Evolutionary conservation across 371 early-diverging fungal species (phyloP).

Genomic region (Catenaria anguillulae): DNA sequence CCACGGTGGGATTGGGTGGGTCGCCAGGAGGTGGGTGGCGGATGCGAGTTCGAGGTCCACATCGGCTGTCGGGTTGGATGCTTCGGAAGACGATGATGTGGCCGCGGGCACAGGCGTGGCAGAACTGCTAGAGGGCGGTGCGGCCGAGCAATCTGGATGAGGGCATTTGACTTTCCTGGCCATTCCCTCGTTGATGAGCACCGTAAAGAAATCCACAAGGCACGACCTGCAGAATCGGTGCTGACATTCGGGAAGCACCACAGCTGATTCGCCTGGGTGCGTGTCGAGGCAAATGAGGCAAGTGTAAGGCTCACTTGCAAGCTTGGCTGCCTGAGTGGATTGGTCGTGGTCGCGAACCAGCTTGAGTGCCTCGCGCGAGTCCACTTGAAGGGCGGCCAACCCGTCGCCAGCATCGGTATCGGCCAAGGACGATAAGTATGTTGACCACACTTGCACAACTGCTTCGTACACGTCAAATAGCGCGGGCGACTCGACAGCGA

Average conservation of each 20-base stretch:
- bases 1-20: neutral
- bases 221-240: conserved; percentile 27
- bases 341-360: conserved; percentile 1
- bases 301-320: conserved; percentile 11
- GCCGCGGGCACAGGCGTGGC: neutral
- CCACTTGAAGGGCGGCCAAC: neutral
- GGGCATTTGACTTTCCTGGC: conserved; percentile 19
- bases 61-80: neutral
- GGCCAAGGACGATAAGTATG: too few species aligned
- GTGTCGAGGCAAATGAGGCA: conserved; percentile 27
- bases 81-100: too few species aligned
- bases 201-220: conserved; percentile 17
- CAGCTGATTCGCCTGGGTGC: conserved; percentile 17
- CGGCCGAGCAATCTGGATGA: conserved; percentile 13
- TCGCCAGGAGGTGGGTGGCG: neutral
- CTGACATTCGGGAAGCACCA: conserved; percentile 17
- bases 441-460: too few species aligned
- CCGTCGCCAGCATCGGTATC: neutral
- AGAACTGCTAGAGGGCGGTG: neutral
- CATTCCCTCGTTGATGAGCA: conserved; percentile 22
- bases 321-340: too few species aligned
- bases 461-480: conserved; percentile 4
- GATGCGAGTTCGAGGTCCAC: neutral
- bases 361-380: conserved; percentile 13
- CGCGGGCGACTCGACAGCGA: conserved; percentile 18